Percentiles rank a stretch among this genome's conserved stretches.
phyloP scores from a whole-genome alignment of 306 rosid species.

The Quercus glauca region DNA sequence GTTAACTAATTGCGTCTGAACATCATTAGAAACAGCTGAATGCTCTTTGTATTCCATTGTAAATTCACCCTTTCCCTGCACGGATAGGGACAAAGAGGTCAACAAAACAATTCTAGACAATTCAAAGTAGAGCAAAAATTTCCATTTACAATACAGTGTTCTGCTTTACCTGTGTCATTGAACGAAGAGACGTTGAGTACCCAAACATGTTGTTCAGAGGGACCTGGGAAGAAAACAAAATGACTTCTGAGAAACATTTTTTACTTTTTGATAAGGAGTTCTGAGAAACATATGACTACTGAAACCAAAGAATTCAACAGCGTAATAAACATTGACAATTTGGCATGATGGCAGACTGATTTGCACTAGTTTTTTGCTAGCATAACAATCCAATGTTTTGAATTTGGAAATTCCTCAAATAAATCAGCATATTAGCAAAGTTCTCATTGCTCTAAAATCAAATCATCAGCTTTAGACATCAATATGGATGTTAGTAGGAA shows the following conservation, averaged over 20 bases:
- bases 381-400: background rate
- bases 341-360: background rate
- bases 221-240: conserved; percentile 50
- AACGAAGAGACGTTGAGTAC: conserved; percentile 87
- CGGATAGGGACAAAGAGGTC: background rate
- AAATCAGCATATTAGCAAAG: background rate
- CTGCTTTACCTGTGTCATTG: conserved; percentile 89
- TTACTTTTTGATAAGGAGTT: too few relatives aligned
- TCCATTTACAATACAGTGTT: background rate
- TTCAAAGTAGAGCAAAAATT: background rate
- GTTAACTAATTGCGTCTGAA: conserved; percentile 74
- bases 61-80: conserved; percentile 98
- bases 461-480: background rate
- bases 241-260: background rate
- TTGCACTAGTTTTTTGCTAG: background rate
- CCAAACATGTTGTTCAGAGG: conserved; percentile 98
- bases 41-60: conserved; percentile 99
- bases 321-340: background rate
- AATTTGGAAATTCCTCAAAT: background rate
- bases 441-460: background rate
- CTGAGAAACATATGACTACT: too few relatives aligned
- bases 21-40: conserved; percentile 76
- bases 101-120: background rate
- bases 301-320: background rate
- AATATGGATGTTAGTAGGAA: background rate